phyloP scores from a whole-genome alignment of 768 basidiomycete species.

The Albatrellus ellisii region DNA sequence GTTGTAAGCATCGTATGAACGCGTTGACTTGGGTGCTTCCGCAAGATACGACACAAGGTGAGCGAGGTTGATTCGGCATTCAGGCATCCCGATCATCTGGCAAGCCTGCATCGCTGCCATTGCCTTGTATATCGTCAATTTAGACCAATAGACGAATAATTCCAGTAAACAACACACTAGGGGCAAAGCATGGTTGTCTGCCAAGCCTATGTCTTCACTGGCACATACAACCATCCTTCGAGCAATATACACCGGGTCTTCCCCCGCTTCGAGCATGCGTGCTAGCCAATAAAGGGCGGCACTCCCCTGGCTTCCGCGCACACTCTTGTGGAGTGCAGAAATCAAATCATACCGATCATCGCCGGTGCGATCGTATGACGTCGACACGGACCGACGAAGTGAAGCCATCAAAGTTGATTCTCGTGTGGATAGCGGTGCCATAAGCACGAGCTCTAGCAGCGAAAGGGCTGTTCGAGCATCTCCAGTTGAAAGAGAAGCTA shows the following conservation, averaged over 20 bases:
- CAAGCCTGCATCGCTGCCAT: constrained; percentile 51
- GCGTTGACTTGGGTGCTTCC: constrained; percentile 75
- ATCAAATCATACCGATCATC: constrained; percentile 76
- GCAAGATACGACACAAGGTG: constrained; percentile 68
- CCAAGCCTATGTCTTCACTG: constrained; percentile 77
- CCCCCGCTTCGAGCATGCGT: constrained; percentile 68
- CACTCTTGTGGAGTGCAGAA: constrained; percentile 72
- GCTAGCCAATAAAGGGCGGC: constrained; percentile 87
- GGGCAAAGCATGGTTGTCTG: constrained; percentile 65
- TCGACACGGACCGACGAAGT: constrained; percentile 48
- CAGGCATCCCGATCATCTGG: constrained; percentile 68
- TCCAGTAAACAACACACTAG: constrained; percentile 31
- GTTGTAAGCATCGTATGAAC: constrained; percentile 68
- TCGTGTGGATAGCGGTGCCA: constrained; percentile 24
- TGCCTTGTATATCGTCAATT: constrained; percentile 27
- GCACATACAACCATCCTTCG: constrained; percentile 69
- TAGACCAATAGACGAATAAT: constrained; percentile 3
- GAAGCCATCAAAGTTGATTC: constrained; percentile 40
- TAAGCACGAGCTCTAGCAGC: constrained; percentile 57
- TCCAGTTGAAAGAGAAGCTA: constrained; percentile 44
- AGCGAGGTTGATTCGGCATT: constrained; percentile 66
- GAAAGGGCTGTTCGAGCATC: constrained; percentile 73
- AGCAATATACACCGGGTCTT: constrained; percentile 69
- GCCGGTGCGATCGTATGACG: constrained; percentile 63
- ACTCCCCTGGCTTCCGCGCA: constrained; percentile 61